Percentiles rank a stretch among this genome's conserved stretches.
Evolutionary conservation across 768 basidiomycete species (phyloP).

Genomic region (Hericium rajendrae): DNA sequence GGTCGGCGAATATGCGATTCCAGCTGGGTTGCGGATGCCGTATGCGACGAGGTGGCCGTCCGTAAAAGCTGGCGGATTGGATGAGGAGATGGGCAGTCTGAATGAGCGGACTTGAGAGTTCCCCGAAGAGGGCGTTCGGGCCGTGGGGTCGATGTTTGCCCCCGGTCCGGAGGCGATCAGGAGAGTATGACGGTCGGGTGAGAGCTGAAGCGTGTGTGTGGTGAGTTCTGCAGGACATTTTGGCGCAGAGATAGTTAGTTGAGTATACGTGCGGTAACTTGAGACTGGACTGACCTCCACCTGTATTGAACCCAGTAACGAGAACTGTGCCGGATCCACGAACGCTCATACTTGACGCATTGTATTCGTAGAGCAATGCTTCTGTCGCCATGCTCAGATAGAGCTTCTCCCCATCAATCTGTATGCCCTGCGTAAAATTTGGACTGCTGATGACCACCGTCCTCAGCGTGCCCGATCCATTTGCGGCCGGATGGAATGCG

Average conservation of each 20-base stretch:
- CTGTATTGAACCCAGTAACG: neutral
- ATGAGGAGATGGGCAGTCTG: conserved; percentile 6
- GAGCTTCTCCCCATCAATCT: conserved; percentile 24
- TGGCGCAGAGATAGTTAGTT: neutral
- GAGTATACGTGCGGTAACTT: neutral
- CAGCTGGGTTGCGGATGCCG: neutral
- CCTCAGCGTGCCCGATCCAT: conserved; percentile 26
- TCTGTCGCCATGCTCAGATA: conserved; percentile 31
- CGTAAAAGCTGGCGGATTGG: neutral
- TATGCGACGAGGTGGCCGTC: neutral
- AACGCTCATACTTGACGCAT: neutral
- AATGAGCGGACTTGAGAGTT: conserved; percentile 30
- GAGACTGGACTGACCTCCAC: neutral
- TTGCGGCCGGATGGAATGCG: conserved; percentile 24
- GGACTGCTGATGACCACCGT: conserved; percentile 28
- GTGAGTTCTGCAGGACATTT: neutral
- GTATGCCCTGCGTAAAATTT: conserved; percentile 33
- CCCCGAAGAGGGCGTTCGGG: conserved; percentile 32
- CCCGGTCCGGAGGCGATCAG: conserved; percentile 30
- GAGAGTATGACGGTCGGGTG: conserved; percentile 10
- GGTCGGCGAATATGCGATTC: conserved; percentile 11
- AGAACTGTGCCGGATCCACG: neutral
- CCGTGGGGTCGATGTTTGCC: conserved; percentile 33
- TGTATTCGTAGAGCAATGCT: neutral
- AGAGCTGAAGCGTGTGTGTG: neutral